phyloP scores from a whole-genome alignment of 441 rosid genomes.

The Euphorbia schlechtendalii region DNA sequence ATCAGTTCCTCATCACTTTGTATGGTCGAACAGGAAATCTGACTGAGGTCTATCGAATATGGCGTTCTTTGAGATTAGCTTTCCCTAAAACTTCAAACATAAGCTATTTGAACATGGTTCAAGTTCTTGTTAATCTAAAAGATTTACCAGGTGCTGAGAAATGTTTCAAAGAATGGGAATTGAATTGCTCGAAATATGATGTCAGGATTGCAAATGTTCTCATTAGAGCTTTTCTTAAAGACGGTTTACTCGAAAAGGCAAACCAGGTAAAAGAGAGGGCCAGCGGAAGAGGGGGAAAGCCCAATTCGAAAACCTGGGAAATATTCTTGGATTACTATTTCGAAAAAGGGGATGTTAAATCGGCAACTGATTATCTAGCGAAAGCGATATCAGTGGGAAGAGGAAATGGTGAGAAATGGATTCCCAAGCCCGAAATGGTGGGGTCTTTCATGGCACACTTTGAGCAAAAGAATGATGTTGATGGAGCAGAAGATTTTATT shows the following conservation, averaged over 20 bases:
- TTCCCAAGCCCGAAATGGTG: conserved; percentile 53
- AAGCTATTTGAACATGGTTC: conserved; percentile 85
- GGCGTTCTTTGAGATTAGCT: conserved; percentile 88
- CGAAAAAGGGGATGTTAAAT: conserved; percentile 41
- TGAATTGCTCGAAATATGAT: conserved; percentile 56
- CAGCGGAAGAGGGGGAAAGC: conserved; percentile 51
- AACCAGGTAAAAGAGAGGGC: conserved; percentile 61
- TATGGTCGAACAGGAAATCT: conserved; percentile 60
- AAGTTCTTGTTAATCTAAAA: conserved; percentile 69
- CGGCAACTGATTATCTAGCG: conserved; percentile 53
- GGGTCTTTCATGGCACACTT: conserved; percentile 52
- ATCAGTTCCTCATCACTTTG: conserved; percentile 70
- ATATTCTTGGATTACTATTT: conserved; percentile 58
- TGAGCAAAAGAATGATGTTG: conserved; percentile 65
- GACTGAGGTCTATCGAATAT: conserved; percentile 68
- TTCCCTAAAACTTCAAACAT: conserved; percentile 62
- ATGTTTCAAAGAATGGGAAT: conserved; percentile 82
- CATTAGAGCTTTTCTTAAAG: conserved; percentile 64
- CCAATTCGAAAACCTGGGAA: conserved; percentile 85
- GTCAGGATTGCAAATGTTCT: conserved; percentile 63
- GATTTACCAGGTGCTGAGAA: conserved; percentile 90
- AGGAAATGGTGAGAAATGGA: conserved; percentile 72
- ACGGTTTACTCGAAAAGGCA: conserved; percentile 58
- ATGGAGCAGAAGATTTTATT: conserved; percentile 68
- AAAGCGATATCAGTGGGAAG: conserved; percentile 58